Evolutionary conservation across 202 grass and related monocot genomes (phyloP), one percentile per base, ranked within the genome.

Genomic region (Schoenoplectus triqueter): DNA sequence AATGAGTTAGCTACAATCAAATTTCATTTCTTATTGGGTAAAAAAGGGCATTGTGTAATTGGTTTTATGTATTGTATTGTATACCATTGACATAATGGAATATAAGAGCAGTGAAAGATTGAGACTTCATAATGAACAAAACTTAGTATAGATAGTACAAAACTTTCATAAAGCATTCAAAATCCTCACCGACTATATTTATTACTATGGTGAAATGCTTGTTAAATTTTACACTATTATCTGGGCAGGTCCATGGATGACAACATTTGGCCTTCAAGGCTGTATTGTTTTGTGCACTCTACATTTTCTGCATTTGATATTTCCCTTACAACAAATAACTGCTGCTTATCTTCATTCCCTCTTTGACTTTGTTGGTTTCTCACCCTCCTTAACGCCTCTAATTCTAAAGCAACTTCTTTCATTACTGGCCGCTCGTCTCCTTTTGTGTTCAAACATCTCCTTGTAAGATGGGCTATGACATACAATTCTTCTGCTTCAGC

Each of bases 361-460:
- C 22, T 59, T 8, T 20, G 81, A 65, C 47, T 11, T 10, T 17
- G 0, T 42, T 88, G 79, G 10, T 69, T 45, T 13, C 40, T 79
- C 67, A 8, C 77, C 49, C 78, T 85, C 78, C 57, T 86, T 48
- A 91, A 64, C 3, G 2, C 17, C 40, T 89, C 44, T 80, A 93
- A 69, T 74, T 87, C 49, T 65, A 83, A 74, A 57, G 91, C 75
- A 41, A 93, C 91, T 50, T 86, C 91, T 72, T 75, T 83, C 89
- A 91, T 93, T 6, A 15, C 0, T 1, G 91, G 89, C 0, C 91
- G 82, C 10, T 91, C 86, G 85, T 91, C 82, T 85, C 91, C 89
- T 81, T 80, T 93, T 31, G 61, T 13, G 18, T 59, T 89, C 88
- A 93, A 80, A 64, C 91, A 93, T 66, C 86, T 87, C 67, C 80